A percentile compares a stretch with the other conserved stretches of the same genome.
phyloP scores from a whole-genome alignment of 345 rosid species.

The Acer yangbiense region DNA sequence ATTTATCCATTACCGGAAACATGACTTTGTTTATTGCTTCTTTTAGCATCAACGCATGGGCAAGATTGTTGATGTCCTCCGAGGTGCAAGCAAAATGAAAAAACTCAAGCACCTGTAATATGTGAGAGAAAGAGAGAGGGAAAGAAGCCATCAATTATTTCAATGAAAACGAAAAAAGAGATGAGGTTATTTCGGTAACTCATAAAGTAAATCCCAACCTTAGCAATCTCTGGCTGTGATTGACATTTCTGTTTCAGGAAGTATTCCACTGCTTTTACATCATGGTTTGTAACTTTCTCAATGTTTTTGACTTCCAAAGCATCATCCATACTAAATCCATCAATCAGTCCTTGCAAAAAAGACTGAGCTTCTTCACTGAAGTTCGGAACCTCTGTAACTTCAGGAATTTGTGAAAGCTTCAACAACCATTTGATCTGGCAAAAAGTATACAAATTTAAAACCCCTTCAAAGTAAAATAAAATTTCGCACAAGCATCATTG shows the following conservation, averaged over 20 bases:
- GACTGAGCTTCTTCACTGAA: conserved; percentile 65
- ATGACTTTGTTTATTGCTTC: conserved; percentile 62
- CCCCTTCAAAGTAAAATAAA: conserved; percentile 11
- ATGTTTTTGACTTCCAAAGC: conserved; percentile 79
- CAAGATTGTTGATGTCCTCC: conserved; percentile 94
- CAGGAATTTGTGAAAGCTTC: conserved; percentile 79
- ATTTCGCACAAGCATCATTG: background rate
- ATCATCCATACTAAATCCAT: conserved; percentile 68
- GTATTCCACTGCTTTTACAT: conserved; percentile 95
- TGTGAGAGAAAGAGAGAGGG: background rate
- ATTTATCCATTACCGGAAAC: conserved; percentile 72
- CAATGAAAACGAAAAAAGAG: background rate
- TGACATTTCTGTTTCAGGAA: conserved; percentile 88
- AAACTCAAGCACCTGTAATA: conserved; percentile 80
- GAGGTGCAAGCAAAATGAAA: conserved; percentile 98
- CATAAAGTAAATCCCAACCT: conserved; percentile 42
- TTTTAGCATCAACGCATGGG: conserved; percentile 90
- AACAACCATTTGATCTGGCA: conserved; percentile 84
- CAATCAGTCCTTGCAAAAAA: conserved; percentile 66
- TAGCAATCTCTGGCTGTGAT: conserved; percentile 75
- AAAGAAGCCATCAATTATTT: background rate
- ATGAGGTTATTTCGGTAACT: background rate
- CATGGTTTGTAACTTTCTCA: conserved; percentile 88
- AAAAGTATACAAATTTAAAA: conserved; percentile 2
- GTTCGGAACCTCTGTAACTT: conserved; percentile 78